A percentile compares a stretch with the other conserved stretches of the same genome.
Conservation (phyloP, 1,284 basidiomycete genomes). For the Fomitiporia mediterranea region DNA sequence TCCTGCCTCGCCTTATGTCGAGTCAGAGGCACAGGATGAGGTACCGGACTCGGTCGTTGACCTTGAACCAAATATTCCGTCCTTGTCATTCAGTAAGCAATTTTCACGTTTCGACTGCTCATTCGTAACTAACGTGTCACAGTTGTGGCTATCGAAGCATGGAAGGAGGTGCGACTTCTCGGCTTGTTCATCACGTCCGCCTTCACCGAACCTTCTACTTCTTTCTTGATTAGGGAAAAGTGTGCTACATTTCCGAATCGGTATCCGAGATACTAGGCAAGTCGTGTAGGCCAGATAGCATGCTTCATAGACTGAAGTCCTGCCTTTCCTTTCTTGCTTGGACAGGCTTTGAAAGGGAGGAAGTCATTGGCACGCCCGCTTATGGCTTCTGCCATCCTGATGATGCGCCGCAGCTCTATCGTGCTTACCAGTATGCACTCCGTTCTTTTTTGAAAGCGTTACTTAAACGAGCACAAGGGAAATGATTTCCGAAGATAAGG, state of each 20-base stretch:
- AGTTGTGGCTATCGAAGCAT: slow-evolving; percentile 65
- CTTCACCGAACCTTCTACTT: not conserved
- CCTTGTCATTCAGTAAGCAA: slow-evolving; percentile 19
- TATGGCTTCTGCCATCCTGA: slow-evolving; percentile 73
- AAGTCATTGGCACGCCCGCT: slow-evolving; percentile 60
- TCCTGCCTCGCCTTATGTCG: not conserved
- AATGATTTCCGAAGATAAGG: slow-evolving; percentile 69
- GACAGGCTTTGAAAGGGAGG: slow-evolving; percentile 64
- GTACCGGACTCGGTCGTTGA: not conserved
- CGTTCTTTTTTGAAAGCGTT: not conserved
- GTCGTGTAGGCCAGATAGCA: slow-evolving; percentile 25
- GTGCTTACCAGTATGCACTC: slow-evolving; percentile 56
- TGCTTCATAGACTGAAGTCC: not conserved
- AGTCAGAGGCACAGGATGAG: not conserved
- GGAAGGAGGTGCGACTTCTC: slow-evolving; percentile 48
- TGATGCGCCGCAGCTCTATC: slow-evolving; percentile 56
- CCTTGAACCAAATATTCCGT: slow-evolving; percentile 7
- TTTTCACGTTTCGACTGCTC: not conserved
- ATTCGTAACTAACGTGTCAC: not conserved
- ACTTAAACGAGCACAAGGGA: slow-evolving; percentile 39
- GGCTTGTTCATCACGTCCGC: not conserved
- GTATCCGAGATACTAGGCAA: slow-evolving; percentile 65
- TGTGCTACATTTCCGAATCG: slow-evolving; percentile 47
- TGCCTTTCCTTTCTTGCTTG: slow-evolving; percentile 8
- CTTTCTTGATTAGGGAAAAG: not conserved